Base-by-base conservation (phyloP, 1,284 basidiomycete species). In the Caloboletus inedulis region DNA sequence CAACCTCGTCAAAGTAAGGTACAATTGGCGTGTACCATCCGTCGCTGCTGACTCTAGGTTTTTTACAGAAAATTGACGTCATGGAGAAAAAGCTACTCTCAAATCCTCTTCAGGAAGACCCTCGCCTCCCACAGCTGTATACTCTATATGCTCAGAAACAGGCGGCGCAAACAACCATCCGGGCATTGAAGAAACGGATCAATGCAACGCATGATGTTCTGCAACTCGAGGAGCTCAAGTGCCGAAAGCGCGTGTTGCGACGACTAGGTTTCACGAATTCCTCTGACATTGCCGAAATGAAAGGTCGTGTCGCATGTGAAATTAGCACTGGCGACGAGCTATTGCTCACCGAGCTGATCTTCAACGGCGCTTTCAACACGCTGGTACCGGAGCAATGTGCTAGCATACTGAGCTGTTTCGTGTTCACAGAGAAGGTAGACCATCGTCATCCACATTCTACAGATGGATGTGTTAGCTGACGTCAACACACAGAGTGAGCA, bases 261-360 rank as follows among this genome's bases (percentile, higher is more conserved):
- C 83, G 96, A 33, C 74, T 99, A 4, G 95, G 91, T 0, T 99
- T 99, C 74, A 95, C 94, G 0, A 89, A 82, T 4, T 71, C 84
- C 3, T 82, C 89, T 3, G 97, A 98, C 68, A 96, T 99, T 49
- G 94, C 98, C 13, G 95, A 98, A 68, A 88, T 96, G 80, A 99
- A 99, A 73, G 97, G 97, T 1, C 80, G 97, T 40, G 97, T 99
- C 1, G 97, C 97, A 16, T 99, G 97, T 70, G 97, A 99, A 74
- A 98, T 99, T 69, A 94, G 89, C 62, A 90, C 95, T 1, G 97
- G 97, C 13, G 97, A 99, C 66, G 97, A 99, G 72, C 73, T 99
- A 44, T 77, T 99, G 29, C 77, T 99, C 55, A 99, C 97, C 1
- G 97, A 99, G 71, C 81, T 99, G 68, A 90, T 99, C 59, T 99